Evolutionary conservation across 352 stramenopile species (phyloP).

Genomic region (Pythium apleroticum): DNA sequence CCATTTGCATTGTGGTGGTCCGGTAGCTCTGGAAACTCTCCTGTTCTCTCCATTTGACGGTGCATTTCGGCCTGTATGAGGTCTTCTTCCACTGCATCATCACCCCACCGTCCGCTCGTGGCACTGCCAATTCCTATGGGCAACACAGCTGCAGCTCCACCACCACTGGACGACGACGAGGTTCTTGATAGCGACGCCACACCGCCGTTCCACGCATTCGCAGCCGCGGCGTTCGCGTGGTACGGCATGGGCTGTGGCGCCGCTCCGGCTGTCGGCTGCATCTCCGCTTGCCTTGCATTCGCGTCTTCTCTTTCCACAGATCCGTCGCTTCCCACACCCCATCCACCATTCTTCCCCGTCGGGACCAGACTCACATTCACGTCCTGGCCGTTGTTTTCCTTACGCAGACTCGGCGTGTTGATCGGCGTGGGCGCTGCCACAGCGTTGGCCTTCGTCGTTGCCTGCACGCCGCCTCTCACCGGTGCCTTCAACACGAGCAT

Average conservation of each 20-base stretch:
- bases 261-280: neutral
- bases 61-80: conserved; percentile 36
- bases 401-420: conserved; percentile 77
- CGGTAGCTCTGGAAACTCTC: conserved; percentile 44
- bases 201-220: neutral
- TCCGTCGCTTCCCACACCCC: conserved; percentile 29
- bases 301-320: neutral
- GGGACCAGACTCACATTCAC: conserved; percentile 41
- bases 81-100: conserved; percentile 74
- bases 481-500: conserved; percentile 54
- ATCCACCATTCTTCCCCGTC: conserved; percentile 32
- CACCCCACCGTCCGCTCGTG: conserved; percentile 53
- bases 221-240: neutral
- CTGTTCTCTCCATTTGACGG: conserved; percentile 29
- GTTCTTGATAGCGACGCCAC: neutral
- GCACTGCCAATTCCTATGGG: neutral
- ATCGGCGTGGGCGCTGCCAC: conserved; percentile 58
- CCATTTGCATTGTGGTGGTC: neutral
- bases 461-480: conserved; percentile 12
- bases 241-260: neutral
- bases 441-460: conserved; percentile 8
- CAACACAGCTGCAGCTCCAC: neutral
- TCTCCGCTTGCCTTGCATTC: neutral
- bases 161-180: neutral
- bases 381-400: conserved; percentile 52